Evolutionary conservation across 2,329 filamentous ascomycete genomes (phyloP).

Genomic region (Botrytis medusae): DNA sequence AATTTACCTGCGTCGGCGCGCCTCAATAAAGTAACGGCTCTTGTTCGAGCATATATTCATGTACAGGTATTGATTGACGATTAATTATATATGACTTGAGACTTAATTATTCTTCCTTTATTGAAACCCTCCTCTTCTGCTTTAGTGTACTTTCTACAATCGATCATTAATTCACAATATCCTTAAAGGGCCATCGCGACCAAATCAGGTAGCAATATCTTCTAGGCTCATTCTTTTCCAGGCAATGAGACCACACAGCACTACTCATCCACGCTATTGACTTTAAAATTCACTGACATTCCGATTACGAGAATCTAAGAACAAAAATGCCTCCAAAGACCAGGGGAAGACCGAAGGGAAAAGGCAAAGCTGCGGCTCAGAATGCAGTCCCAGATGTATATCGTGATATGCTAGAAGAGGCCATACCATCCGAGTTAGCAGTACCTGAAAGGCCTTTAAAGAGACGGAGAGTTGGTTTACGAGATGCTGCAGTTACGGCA

Average conservation of each 20-base stretch:
- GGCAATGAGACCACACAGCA: neutral
- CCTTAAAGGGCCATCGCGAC: too few relatives aligned
- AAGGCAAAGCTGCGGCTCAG: constrained; percentile 20
- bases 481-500: constrained; percentile 20
- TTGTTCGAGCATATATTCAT: neutral
- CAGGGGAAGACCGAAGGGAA: constrained; percentile 27
- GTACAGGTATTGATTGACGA: neutral
- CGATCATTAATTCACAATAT: neutral
- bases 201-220: neutral
- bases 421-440: constrained; percentile 38
- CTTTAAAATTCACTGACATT: neutral
- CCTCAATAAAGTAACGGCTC: neutral
- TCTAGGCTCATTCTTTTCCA: neutral
- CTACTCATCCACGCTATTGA: neutral
- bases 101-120: too few relatives aligned
- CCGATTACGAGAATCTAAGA: neutral
- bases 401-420: constrained; percentile 47
- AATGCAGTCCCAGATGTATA: constrained; percentile 45
- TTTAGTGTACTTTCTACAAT: neutral
- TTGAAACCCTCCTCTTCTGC: neutral
- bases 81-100: neutral
- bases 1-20: neutral
- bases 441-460: constrained; percentile 42
- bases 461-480: constrained; percentile 34
- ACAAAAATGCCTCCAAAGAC: constrained; percentile 28